These are phyloP conservation scores for Solanum chilense DNA, from an alignment of 257 asterid species.

Conservation along the genomic window DNA sequence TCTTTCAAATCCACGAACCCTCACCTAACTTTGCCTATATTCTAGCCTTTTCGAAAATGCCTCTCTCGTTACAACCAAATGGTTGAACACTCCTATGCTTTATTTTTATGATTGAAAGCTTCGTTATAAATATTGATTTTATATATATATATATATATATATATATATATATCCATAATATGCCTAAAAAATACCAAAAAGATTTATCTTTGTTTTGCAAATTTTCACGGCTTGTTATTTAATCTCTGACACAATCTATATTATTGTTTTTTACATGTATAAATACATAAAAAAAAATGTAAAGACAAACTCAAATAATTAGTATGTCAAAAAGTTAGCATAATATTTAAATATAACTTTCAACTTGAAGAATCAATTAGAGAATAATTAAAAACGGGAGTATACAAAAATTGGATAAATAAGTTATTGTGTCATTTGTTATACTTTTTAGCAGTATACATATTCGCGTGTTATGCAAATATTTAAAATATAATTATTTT, in stretches of 20 bases:
- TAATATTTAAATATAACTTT: no score
- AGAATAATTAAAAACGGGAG: no score
- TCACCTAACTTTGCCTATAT: no score
- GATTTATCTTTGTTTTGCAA: neutral
- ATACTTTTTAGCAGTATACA: no score
- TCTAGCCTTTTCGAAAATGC: no score
- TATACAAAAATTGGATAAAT: neutral
- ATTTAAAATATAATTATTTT: no score
- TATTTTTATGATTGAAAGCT: neutral
- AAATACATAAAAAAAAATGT: neutral
- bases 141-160: no score
- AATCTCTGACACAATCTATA: neutral
- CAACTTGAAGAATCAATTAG: neutral
- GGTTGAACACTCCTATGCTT: neutral
- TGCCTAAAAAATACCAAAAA: neutral
- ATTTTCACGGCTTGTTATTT: neutral
- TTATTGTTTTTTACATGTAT: neutral
- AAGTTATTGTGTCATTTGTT: neutral
- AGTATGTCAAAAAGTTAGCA: neutral
- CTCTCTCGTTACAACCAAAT: neutral
- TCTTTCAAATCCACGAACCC: no score
- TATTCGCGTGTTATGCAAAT: no score
- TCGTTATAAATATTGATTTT: no score
- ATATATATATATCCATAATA: neutral
- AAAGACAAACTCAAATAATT: neutral